Evolutionary conservation across 306 rosid species (phyloP), one percentile per base, ranked within the genome.

Genomic region (Castanospermum australe): DNA sequence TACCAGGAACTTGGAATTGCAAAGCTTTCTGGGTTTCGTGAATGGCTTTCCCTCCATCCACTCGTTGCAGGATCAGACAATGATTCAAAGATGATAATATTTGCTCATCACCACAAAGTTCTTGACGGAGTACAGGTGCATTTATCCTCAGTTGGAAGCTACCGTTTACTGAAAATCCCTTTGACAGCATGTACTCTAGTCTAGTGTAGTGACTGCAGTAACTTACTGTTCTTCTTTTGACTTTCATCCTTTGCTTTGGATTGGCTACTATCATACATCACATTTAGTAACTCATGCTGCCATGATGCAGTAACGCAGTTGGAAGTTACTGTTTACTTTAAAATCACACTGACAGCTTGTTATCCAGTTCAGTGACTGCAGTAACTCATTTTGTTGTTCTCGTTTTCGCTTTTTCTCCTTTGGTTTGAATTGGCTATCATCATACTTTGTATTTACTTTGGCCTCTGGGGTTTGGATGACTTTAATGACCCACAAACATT

Each of bases 71-170:
- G 88, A 75, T 77, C 87, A 59, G 92, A 90, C 73, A 86, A 67
- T 80, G 83, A 95, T 79, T 89, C 87, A 18, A 94, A 92, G 85
- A 94, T 91, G 97, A 84, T 94, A 67, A 85, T 94, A 80, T 94
- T 94, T 91, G 97, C 91, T 48, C 99, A 94, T 90, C 97, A 94
- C 79, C 97, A 84, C 82, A 92, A 84, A 84, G 99, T 92, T 62
- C 99, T 94, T 79, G 96, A 94, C 14, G 92, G 92, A 79, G 81
- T 92, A 75, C 99, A 94, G 91, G 98, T 94, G 75, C 64, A 71
- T 61, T 24, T 70, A 83, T 74, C 56, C 79, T 65, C 32, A 48
- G 54, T 70, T 79, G 70, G 66, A 57, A 71, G 48, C 54, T 77
- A 54, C 81, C 45, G 42, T 84, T 79, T 64, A 62, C 61, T 21